These are phyloP conservation scores for Helichrysum umbraculigerum DNA, from an alignment of 129 eudicot genomes.

Conservation along the genomic window DNA sequence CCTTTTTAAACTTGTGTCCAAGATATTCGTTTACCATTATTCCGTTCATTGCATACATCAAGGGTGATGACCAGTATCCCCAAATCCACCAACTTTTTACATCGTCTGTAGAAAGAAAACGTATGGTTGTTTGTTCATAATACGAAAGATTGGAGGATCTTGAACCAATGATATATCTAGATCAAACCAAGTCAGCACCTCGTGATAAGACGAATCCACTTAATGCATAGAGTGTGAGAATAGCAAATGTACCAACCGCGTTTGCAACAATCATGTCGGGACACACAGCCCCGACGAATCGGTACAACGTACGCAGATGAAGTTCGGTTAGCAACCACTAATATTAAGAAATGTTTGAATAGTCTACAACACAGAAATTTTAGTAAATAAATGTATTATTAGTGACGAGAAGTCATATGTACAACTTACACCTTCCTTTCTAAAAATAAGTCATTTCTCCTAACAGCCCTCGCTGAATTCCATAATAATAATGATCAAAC, in stretches of 20 bases:
- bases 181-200: slow-evolving; percentile 44
- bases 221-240: slow-evolving; percentile 41
- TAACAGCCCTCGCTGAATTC: too few species aligned
- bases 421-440: too few species aligned
- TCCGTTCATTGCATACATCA: slow-evolving; percentile 38
- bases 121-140: not conserved
- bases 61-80: slow-evolving; percentile 38
- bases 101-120: slow-evolving; percentile 1
- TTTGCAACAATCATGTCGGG: slow-evolving; percentile 62
- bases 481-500: too few species aligned
- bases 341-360: slow-evolving; percentile 41
- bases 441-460: too few species aligned
- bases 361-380: slow-evolving; percentile 42
- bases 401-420: not conserved
- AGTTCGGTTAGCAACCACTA: slow-evolving; percentile 43
- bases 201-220: slow-evolving; percentile 54
- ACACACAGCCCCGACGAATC: slow-evolving; percentile 50
- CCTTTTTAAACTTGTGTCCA: slow-evolving; percentile 30
- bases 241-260: slow-evolving; percentile 52
- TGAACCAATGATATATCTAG: not conserved
- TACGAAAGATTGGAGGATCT: not conserved
- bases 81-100: slow-evolving; percentile 37
- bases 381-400: not conserved
- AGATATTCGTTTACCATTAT: slow-evolving; percentile 31
- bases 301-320: slow-evolving; percentile 54